Conservation (phyloP, 768 basidiomycete genomes). For the Boletellus ananas region DNA sequence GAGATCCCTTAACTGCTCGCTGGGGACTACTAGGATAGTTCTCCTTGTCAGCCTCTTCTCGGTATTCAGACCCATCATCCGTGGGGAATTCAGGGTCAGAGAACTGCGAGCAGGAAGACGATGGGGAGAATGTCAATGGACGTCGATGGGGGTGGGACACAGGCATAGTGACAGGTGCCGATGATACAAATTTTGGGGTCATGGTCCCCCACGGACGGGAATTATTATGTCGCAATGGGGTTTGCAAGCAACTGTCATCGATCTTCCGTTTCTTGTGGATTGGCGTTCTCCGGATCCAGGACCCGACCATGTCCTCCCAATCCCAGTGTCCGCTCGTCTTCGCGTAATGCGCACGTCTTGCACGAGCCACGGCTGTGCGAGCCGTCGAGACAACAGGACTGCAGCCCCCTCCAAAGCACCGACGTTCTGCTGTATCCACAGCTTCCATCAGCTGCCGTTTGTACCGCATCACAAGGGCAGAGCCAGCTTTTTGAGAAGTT, state of each 20-base stretch:
- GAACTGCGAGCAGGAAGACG: conserved; percentile 5
- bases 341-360: conserved; percentile 6
- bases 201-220: background rate
- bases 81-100: conserved; percentile 13
- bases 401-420: conserved; percentile 37
- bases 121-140: conserved; percentile 7
- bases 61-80: conserved; percentile 23
- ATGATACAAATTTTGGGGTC: background rate
- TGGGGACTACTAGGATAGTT: conserved; percentile 9
- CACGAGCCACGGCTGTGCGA: conserved; percentile 1
- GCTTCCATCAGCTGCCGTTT: conserved; percentile 40
- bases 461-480: conserved; percentile 30
- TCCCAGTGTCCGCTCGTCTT: conserved; percentile 36
- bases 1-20: conserved; percentile 6
- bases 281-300: conserved; percentile 43
- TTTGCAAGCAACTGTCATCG: background rate
- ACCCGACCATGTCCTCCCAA: conserved; percentile 46
- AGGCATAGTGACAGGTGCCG: background rate
- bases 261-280: conserved; percentile 23
- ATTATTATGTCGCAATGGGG: background rate
- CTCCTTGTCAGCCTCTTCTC: conserved; percentile 21
- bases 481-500: conserved; percentile 18
- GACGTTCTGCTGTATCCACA: conserved; percentile 50
- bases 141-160: background rate
- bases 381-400: conserved; percentile 15